Percentiles rank a stretch among this genome's conserved stretches.
These are phyloP conservation scores for Diaporthe destruens DNA, from an alignment of 2,329 filamentous ascomycete species.

Conservation along the genomic window DNA sequence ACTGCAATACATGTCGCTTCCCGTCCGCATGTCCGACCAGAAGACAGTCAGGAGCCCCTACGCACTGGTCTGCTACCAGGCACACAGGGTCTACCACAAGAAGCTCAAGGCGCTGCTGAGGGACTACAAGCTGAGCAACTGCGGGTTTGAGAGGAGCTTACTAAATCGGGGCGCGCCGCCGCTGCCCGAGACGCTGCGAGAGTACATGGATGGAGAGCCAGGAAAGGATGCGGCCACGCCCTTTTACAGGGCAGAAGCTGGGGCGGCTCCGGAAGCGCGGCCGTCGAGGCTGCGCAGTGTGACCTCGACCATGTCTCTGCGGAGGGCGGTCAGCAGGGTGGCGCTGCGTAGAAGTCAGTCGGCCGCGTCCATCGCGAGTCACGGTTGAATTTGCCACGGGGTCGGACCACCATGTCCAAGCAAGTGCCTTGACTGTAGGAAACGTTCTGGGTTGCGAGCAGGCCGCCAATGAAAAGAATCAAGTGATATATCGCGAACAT, in stretches of 20 bases:
- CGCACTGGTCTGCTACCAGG: slow-evolving; percentile 34
- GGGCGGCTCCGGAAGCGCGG: background rate
- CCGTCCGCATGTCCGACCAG: slow-evolving; percentile 28
- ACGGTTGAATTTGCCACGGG: slow-evolving; percentile 2
- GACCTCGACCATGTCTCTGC: slow-evolving; percentile 22
- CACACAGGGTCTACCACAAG: slow-evolving; percentile 38
- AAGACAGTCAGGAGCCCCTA: slow-evolving; percentile 27
- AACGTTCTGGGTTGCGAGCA: slow-evolving; percentile 25
- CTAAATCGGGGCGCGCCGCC: slow-evolving; percentile 19
- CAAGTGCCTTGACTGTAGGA: background rate
- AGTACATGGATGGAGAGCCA: slow-evolving; percentile 28
- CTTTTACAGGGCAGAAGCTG: slow-evolving; percentile 19
- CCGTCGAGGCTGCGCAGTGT: slow-evolving; percentile 25
- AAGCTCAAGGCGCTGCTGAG: slow-evolving; percentile 34
- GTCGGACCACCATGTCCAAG: background rate
- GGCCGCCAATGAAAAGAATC: slow-evolving; percentile 5
- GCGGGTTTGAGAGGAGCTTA: slow-evolving; percentile 21
- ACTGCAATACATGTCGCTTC: slow-evolving; percentile 32
- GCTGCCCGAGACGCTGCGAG: slow-evolving; percentile 31
- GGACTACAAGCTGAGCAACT: slow-evolving; percentile 24
- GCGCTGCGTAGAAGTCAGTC: slow-evolving; percentile 31
- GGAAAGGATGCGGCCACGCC: slow-evolving; percentile 24
- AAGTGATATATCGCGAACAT: slow-evolving; percentile 22
- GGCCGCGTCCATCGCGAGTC: slow-evolving; percentile 7
- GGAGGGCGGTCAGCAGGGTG: slow-evolving; percentile 34